Base-by-base conservation (phyloP, 495 filamentous ascomycete genomes). In the Lineolata rhizophorae region DNA sequence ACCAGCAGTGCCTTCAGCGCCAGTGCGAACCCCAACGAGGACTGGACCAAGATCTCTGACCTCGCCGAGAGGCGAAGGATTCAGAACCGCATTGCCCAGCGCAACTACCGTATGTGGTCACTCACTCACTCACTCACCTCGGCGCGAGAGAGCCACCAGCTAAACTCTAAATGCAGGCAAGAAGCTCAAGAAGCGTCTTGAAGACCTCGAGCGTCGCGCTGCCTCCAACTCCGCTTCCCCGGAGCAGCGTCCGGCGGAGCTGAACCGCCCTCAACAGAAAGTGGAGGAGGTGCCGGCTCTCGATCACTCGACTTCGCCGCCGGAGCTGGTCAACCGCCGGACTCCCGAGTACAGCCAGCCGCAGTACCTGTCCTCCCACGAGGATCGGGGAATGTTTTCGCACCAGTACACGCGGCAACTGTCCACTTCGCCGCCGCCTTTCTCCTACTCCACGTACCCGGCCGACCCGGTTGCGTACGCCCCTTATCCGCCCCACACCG, bases 41-140 rank as follows among this genome's bases (percentile, higher is more conserved):
- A 95, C 60, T 95, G 85, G 85, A 95, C 85, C 48, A 87, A 95
- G 68, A 93, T 95, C 55, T 93, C 87, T 27, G 85, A 95, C 50
- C 66, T 94, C 25, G 85, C 85, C 33, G 85, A 94, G 58, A 70
- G 85, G 41, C 64, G 85, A 48, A 65, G 85, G 46, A 94, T 95
- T 57, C 85, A 95, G 57, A 95, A 95, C 56, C 70, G 85, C 31
- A 95, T 95, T 56, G 85, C 85, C 26, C 85, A 95, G 57, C 75
- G 85, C 36, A 95, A 95, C 59, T 95, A 95, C 59, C 85, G 85
- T 93, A 13, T 8, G 30, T 30, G 19, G 31, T 38, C 8, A 37
- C 29, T 12, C 25, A 14, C 15, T n/a, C 9, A 9, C 4, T 37
- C 12, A 15, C n/a, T 17, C 19, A n/a, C n/a, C n/a, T n/a, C n/a